Evolutionary conservation across 139 green algal species (phyloP), one percentile per base, ranked within the genome.

Genomic region (Nannochloris sp.): DNA sequence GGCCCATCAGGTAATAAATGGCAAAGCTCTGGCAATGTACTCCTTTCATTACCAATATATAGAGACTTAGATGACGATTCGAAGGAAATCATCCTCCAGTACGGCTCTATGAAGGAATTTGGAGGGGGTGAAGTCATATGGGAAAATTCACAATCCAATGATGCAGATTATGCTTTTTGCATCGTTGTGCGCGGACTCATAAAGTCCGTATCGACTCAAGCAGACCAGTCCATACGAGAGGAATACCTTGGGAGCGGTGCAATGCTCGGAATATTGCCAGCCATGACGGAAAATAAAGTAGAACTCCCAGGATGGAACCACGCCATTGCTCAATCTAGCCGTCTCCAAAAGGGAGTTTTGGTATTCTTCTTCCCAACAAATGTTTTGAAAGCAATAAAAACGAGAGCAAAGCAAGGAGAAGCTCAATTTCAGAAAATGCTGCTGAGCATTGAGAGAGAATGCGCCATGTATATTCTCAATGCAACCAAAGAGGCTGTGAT

Each of bases 1-100:
- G 82, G 87, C 2, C 83, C 87, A 0, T 64, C 73, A 10, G 30
- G 56, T 23, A 33, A n/a, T n/a, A 20, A 20, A 53, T 61, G 56
- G 56, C 56, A 43, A 14, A 43, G n/a, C 5, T 43, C 56, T 2
- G 56, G n/a, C 5, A 20, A 61, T 20, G n/a, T 61, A 8, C n/a
- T 61, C 17, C 30, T 23, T 14, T 43, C 30, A 13, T 20, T 61
- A 53, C n/a, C 56, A 53, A 33, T 61, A n/a, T 61, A 33, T 44
- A 33, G 17, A 20, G 16, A 29, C 12, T 20, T 61, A 2, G 16
- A 20, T 20, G 30, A 43, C 5, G 16, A n/a, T 2, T n/a, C 16
- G 16, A 23, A 33, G 56, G n/a, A 61, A n/a, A 43, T 23, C 5
- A 61, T 61, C 31, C 31, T 61, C 5, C 16, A n/a, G 17, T n/a